Base-by-base conservation (phyloP, 2,329 filamentous ascomycete genomes). In the Penicillium sp. region DNA sequence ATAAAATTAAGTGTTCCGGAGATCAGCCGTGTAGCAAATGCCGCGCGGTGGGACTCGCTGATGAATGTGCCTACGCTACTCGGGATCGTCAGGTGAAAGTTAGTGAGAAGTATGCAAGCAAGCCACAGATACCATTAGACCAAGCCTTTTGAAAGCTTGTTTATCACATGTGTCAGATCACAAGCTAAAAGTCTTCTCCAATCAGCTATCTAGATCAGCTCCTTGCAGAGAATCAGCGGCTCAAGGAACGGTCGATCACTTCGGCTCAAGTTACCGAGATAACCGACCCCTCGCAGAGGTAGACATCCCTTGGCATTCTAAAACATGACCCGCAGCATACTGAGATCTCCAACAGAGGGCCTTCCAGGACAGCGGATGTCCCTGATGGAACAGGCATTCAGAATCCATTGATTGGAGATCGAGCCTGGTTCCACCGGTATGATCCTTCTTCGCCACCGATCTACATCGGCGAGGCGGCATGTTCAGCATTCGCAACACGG, bases 1-100 rank as follows among this genome's bases (percentile, higher is more conserved):
- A 78, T 30, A 79, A 80, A 57, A 77, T 79, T 26, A 79, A 77
- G 58, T 79, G 77, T 53, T 79, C 77, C 0, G 77, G 77, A 1
- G 71, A 73, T 4, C 69, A 71, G 25, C 77, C 77, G 1, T 80
- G 77, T 53, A 66, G 62, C 33, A 73, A 76, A 37, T 79, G 77
- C 52, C 64, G 65, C 37, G 59, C 67, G 7, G 72, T 75, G 0
- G 73, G 73, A 4, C 70, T 69, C 51, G 67, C 70, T 0, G 67
- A 68, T 38, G 69, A 74, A 50, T 79, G 77, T 53, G 59, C 66
- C 3, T 79, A 77, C 58, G 70, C 74, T 4, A 57, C 69, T 36
- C 73, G 74, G 17, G 77, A 78, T 56, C 71, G 76, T 19, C 77
- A 76, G 61, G 61, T 79, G 41, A 72, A 74, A 61, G 68, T 73